Base-by-base conservation (phyloP, 495 filamentous ascomycete genomes). In the Lindgomyces ingoldianus region DNA sequence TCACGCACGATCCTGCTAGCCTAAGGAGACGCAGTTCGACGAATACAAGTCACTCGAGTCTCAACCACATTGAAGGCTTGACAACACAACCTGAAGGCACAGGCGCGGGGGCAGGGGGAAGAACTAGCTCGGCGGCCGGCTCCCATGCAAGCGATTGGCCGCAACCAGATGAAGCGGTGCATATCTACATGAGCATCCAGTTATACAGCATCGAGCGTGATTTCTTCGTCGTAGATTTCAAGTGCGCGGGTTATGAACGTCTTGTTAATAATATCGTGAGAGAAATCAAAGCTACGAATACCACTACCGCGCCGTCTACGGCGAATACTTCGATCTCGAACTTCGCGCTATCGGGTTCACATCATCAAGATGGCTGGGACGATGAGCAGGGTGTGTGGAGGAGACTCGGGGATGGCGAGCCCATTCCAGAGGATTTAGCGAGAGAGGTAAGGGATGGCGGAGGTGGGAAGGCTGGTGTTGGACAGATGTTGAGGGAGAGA, bases 221-320 rank as follows among this genome's bases (percentile, higher is more conserved):
- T 58, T 93, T 92, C 67, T 98, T 93, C 75, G 88, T 98, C 65
- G 94, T 98, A 25, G 94, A 98, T 74, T 98, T 98, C 83, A 98
- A 96, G 72, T 96, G 94, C 72, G 91, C 93, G n/a, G 94, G 94
- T 6, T 98, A 98, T 75, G 94, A 98, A 75, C 89, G 90, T 39
- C 78, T 90, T 52, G 79, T 86, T 8, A n/a, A 45, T 27, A 60
- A 70, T 22, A 65, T 76, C 25, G 70, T 74, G 3, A 56, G 62
- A 30, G 73, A 75, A 57, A 64, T 77, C 18, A 64, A 54, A 44
- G 66, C 58, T 26, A 60, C 48, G 33, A 39, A 39, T 14, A 6
- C 33, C 14, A 14, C 33, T 14, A 39, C 33, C 14, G 14, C 14
- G 14, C 14, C 33, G 26, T 62, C 57, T 26, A 54, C 30, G 16